Percentiles rank a stretch among this genome's conserved stretches.
These are phyloP conservation scores for Ganoderma boninense DNA, from an alignment of 1,284 basidiomycete species.

Conservation along the genomic window DNA sequence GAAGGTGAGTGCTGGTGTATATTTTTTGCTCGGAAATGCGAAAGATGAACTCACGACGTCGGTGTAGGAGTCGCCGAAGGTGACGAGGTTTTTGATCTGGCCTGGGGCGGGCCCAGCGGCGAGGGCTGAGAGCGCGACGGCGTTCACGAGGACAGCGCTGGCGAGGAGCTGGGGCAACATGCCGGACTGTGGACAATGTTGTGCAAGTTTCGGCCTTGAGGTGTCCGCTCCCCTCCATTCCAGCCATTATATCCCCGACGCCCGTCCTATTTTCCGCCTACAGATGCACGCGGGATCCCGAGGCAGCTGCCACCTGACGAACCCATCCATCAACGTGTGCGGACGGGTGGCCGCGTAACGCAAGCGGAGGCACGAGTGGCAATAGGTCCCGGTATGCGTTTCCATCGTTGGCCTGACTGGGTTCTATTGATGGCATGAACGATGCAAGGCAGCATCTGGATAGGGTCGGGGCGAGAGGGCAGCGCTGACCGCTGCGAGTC, in stretches of 20 bases:
- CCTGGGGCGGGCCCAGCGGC: slow-evolving; percentile 36
- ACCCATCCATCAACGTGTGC: not conserved
- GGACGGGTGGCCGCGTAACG: not conserved
- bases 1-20: too few species aligned
- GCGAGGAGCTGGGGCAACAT: slow-evolving; percentile 18
- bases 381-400: not conserved
- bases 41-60: too few species aligned
- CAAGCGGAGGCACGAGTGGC: not conserved
- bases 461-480: too few species aligned
- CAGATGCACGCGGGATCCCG: not conserved
- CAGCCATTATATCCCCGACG: not conserved
- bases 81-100: too few species aligned
- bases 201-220: not conserved
- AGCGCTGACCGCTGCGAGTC: too few species aligned
- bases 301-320: not conserved
- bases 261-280: too few species aligned
- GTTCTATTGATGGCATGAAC: too few species aligned
- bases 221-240: not conserved
- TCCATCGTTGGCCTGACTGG: not conserved
- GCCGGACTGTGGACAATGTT: not conserved
- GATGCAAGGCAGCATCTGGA: too few species aligned
- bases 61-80: too few species aligned
- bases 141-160: not conserved
- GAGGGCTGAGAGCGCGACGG: slow-evolving; percentile 8
- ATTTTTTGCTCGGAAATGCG: too few species aligned